Evolutionary conservation across 176 grass and related monocot species (phyloP).

Genomic region (Oryza nivara): DNA sequence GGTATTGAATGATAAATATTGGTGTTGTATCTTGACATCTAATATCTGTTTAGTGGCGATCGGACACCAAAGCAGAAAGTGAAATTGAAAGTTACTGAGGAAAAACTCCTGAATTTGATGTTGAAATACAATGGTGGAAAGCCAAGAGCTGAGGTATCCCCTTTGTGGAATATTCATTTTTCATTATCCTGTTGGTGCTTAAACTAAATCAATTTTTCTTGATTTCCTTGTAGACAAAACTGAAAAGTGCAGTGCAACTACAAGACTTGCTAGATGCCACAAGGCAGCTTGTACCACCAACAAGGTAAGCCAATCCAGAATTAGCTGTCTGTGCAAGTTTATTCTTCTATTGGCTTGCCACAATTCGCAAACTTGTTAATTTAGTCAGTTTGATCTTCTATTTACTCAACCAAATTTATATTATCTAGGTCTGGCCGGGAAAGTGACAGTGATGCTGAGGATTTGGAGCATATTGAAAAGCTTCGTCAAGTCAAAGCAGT

Average conservation of each 20-base stretch:
- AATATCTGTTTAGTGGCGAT: slow-evolving; percentile 71
- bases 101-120: slow-evolving; percentile 99
- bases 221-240: slow-evolving; percentile 81
- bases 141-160: slow-evolving; percentile 81
- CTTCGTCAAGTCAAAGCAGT: slow-evolving; percentile 99
- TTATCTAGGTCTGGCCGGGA: slow-evolving; percentile 80
- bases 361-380: slow-evolving; percentile 11
- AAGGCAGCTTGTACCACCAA: slow-evolving; percentile 86
- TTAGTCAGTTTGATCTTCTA: slow-evolving; percentile 11
- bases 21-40: slow-evolving; percentile 41
- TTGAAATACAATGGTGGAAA: slow-evolving; percentile 98
- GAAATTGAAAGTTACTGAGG: slow-evolving; percentile 97
- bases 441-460: slow-evolving; percentile 98
- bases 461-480: slow-evolving; percentile 91
- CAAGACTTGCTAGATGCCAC: slow-evolving; percentile 99
- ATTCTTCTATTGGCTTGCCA: not conserved
- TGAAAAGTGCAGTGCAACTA: slow-evolving; percentile 95
- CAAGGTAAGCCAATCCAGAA: slow-evolving; percentile 64
- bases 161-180: slow-evolving; percentile 8
- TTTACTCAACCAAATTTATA: slow-evolving; percentile 12
- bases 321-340: slow-evolving; percentile 26
- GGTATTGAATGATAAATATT: not conserved
- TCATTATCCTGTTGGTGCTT: slow-evolving; percentile 26
- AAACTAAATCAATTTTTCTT: slow-evolving; percentile 29
- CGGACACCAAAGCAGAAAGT: slow-evolving; percentile 99